Base-by-base conservation (phyloP, 1,139 yeast species). In the Tardiomyces depauwii region DNA sequence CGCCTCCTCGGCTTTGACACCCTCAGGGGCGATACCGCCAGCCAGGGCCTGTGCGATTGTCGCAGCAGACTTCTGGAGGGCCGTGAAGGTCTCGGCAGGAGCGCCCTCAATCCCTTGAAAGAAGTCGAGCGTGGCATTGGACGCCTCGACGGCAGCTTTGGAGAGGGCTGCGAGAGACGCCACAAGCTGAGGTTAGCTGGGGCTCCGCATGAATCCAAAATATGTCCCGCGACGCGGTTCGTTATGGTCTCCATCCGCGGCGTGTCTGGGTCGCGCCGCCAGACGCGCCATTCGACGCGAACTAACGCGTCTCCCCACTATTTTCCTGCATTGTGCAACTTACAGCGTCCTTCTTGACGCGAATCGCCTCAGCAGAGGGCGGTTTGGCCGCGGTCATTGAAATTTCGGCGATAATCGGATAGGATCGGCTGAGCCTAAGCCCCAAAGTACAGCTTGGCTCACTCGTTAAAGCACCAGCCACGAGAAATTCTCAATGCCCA, bases 111-210 rank as follows among this genome's bases (percentile, higher is more conserved):
- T 42, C 18, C 63, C 63, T 42, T 43, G 14, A 52, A 80, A 82
- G 64, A 82, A 83, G 58, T 79, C 80, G 50, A 84, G 77, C 36
- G 89, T 78, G 32, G 91, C 88, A 41, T 78, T 69, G 40, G 93
- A 86, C 43, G 91, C 85, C 48, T 82, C 88, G 53, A 75, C 78
- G 42, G 95, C 89, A 18, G 89, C 85, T 59, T 80, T 83, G 45
- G 27, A 39, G 5, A 39, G 41, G 10, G 41, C 41, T 3, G 27
- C 19, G 6, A 16, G 19, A 10, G 23, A 3, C 10, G 18, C 43
- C 25, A 16, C 23, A 28, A 41, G 30, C 27, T 13, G n/a, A 4
- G 13, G 19, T 23, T 25, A 16, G 23, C 23, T 13, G 27, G 18
- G 6, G 16, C 27, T 16, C 25, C 13, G 13, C 25, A n/a, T 13